Conservation (phyloP, 306 rosid genomes). For the Cucumis melo region DNA sequence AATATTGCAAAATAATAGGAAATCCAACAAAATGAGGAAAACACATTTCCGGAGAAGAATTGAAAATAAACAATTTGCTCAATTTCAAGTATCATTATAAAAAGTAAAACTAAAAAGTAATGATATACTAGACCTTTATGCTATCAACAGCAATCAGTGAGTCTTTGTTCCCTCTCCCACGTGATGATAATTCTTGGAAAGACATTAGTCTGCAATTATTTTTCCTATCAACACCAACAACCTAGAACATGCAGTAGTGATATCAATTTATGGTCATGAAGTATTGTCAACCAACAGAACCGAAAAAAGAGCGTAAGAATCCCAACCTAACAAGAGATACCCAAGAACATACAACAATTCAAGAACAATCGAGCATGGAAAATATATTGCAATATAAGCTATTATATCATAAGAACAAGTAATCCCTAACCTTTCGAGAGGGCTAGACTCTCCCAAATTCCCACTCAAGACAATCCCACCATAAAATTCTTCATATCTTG, state of each 20-base stretch:
- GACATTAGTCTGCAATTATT: conserved; percentile 54
- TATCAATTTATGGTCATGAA: background rate
- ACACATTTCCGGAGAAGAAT: background rate
- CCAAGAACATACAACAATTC: too few species aligned
- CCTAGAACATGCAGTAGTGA: conserved; percentile 23
- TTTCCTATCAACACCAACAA: conserved; percentile 81
- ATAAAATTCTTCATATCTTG: too few species aligned
- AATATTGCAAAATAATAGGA: too few species aligned
- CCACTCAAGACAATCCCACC: too few species aligned
- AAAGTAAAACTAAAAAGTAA: background rate
- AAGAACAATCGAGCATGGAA: too few species aligned
- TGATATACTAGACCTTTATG: conserved; percentile 46
- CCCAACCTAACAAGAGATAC: too few species aligned
- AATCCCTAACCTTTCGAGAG: too few species aligned
- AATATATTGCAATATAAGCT: too few species aligned
- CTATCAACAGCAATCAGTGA: conserved; percentile 36
- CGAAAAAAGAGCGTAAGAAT: background rate
- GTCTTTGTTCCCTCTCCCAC: conserved; percentile 74
- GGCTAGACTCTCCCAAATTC: too few species aligned
- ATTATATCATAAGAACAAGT: too few species aligned
- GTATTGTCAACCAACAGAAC: background rate
- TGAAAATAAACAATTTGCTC: background rate
- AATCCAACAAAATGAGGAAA: background rate
- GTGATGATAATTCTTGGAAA: conserved; percentile 86
- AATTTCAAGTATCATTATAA: background rate